These are phyloP conservation scores for Thelonectria discophora DNA, from an alignment of 2,329 filamentous ascomycete species.

Conservation along the genomic window DNA sequence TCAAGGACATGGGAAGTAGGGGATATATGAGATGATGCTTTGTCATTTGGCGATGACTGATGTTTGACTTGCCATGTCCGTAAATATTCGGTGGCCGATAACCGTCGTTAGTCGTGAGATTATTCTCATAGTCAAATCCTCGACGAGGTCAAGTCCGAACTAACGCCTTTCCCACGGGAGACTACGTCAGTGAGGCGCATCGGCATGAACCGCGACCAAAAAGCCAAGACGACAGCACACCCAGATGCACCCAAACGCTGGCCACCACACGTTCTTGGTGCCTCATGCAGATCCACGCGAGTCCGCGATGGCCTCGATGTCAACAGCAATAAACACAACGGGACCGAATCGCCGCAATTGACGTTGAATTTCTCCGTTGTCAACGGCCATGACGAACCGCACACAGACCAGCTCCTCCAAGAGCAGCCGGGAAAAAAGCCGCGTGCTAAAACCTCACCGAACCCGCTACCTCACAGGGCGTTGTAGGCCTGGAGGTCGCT, in stretches of 20 bases:
- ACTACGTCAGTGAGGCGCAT: conserved; percentile 1
- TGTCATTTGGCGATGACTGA: background rate
- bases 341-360: background rate
- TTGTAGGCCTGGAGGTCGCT: background rate
- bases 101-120: background rate
- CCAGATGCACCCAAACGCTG: too few relatives aligned
- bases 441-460: conserved; percentile 14
- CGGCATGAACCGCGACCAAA: conserved; percentile 1
- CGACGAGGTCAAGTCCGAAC: background rate
- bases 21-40: background rate
- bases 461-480: background rate
- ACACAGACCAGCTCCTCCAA: conserved; percentile 8
- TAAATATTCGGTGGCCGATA: background rate
- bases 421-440: conserved; percentile 31
- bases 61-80: background rate
- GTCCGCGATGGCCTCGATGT: background rate
- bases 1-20: conserved; percentile 4
- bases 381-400: background rate
- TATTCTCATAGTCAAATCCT: background rate
- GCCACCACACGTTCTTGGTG: background rate
- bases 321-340: background rate
- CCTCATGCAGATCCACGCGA: background rate
- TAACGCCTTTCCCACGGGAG: background rate
- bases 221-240: background rate
- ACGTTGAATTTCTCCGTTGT: background rate